These are phyloP conservation scores for Neocucurbitaria cava DNA, from an alignment of 2,329 filamentous ascomycete genomes.

Conservation along the genomic window DNA sequence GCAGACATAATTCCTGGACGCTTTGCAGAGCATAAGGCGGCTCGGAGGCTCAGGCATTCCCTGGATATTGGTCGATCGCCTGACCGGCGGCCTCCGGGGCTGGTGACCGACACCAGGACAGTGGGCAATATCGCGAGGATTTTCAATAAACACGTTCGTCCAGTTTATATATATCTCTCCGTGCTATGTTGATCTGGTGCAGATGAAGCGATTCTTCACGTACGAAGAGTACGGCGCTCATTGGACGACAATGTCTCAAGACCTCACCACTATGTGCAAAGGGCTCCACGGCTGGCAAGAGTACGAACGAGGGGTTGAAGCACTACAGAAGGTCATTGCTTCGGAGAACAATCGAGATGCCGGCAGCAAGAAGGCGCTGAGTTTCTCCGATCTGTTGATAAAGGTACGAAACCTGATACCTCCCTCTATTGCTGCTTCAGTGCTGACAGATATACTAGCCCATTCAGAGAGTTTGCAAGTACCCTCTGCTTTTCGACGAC, in stretches of 20 bases:
- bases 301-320: conserved; percentile 86
- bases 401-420: conserved; percentile 67
- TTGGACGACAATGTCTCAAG: conserved; percentile 83
- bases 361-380: conserved; percentile 76
- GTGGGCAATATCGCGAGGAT: conserved; percentile 61
- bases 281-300: conserved; percentile 76
- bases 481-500: conserved; percentile 85
- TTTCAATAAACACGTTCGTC: conserved; percentile 60
- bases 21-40: conserved; percentile 42
- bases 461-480: conserved; percentile 90
- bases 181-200: conserved; percentile 35
- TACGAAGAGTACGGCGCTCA: conserved; percentile 94
- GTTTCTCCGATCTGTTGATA: conserved; percentile 84
- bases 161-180: conserved; percentile 8
- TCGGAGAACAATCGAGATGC: conserved; percentile 70
- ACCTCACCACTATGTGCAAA: conserved; percentile 73
- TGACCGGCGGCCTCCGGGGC: conserved; percentile 44
- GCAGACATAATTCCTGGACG: conserved; percentile 54
- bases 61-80: conserved; percentile 54
- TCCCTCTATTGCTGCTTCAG: neutral
- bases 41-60: conserved; percentile 52
- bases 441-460: conserved; percentile 66
- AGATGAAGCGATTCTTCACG: conserved; percentile 82
- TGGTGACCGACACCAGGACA: conserved; percentile 61
- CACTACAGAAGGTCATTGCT: conserved; percentile 75